phyloP scores from a whole-genome alignment of 1,284 basidiomycete genomes.

The Taiwanofungus camphoratus region DNA sequence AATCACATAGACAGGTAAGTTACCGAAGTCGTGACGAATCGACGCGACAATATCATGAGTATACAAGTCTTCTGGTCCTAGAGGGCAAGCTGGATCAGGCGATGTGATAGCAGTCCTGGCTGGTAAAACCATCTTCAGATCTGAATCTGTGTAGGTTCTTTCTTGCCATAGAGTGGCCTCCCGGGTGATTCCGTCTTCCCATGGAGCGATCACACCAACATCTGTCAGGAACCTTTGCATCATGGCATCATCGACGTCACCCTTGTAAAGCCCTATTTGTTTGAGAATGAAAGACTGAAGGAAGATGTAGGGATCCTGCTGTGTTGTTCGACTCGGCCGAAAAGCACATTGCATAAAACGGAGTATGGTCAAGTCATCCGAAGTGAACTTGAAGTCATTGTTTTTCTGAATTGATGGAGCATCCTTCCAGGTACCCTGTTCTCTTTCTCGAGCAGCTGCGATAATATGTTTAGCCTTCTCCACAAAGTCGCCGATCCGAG shows the following conservation, averaged over 20 bases:
- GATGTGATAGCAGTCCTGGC: background rate
- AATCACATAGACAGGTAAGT: constrained; percentile 82
- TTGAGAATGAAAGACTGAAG: constrained; percentile 61
- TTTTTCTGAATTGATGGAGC: constrained; percentile 30
- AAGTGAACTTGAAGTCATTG: constrained; percentile 32
- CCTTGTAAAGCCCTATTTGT: constrained; percentile 36
- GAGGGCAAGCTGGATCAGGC: constrained; percentile 17
- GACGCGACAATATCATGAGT: constrained; percentile 52
- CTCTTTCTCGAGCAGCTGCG: constrained; percentile 23
- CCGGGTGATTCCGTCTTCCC: constrained; percentile 56
- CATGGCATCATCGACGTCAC: constrained; percentile 28
- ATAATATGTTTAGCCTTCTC: constrained; percentile 49
- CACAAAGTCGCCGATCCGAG: constrained; percentile 50
- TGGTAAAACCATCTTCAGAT: background rate
- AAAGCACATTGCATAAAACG: constrained; percentile 62
- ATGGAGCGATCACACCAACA: constrained; percentile 67
- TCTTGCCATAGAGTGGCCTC: constrained; percentile 7
- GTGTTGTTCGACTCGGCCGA: constrained; percentile 52
- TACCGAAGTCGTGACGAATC: constrained; percentile 82
- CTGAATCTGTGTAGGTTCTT: background rate
- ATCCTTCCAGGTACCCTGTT: constrained; percentile 26
- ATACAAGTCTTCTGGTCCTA: constrained; percentile 57
- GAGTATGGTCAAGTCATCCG: constrained; percentile 60
- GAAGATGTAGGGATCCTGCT: constrained; percentile 56
- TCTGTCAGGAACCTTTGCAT: constrained; percentile 43